Conservation (phyloP, 2,329 filamentous ascomycete genomes). For the Akanthomyces dipterigenus region DNA sequence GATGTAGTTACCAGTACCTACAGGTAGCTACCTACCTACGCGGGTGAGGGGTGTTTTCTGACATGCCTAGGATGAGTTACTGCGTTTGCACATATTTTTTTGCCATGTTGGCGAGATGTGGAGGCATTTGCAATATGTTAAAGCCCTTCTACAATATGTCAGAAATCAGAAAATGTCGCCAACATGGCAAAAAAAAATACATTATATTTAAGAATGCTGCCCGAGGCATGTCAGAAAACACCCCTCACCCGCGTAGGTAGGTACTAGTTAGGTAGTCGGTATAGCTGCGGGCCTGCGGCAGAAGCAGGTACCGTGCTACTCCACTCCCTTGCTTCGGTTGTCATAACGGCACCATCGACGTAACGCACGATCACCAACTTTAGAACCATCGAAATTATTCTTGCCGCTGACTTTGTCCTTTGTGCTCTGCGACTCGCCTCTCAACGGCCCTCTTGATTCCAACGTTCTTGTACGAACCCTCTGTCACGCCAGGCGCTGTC, state of each 20-base stretch:
- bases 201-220: too few species aligned
- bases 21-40: too few species aligned
- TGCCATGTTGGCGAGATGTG: too few species aligned
- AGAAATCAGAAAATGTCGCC: too few species aligned
- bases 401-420: not conserved
- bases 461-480: not conserved
- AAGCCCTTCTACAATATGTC: too few species aligned
- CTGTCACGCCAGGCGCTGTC: not conserved
- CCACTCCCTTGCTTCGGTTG: conserved; percentile 10
- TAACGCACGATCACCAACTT: not conserved
- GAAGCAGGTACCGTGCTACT: conserved; percentile 10
- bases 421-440: not conserved
- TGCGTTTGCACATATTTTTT: too few species aligned
- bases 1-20: too few species aligned
- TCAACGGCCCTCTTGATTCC: not conserved
- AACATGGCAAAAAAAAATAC: too few species aligned
- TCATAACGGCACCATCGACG: conserved; percentile 5
- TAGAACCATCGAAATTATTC: not conserved
- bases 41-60: too few species aligned
- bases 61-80: too few species aligned
- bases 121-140: too few species aligned
- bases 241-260: not conserved
- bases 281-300: not conserved
- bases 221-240: too few species aligned
- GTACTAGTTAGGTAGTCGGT: not conserved